These are phyloP conservation scores for Cladosporium sphaerospermum DNA, from an alignment of 2,329 filamentous ascomycete genomes.

Conservation along the genomic window DNA sequence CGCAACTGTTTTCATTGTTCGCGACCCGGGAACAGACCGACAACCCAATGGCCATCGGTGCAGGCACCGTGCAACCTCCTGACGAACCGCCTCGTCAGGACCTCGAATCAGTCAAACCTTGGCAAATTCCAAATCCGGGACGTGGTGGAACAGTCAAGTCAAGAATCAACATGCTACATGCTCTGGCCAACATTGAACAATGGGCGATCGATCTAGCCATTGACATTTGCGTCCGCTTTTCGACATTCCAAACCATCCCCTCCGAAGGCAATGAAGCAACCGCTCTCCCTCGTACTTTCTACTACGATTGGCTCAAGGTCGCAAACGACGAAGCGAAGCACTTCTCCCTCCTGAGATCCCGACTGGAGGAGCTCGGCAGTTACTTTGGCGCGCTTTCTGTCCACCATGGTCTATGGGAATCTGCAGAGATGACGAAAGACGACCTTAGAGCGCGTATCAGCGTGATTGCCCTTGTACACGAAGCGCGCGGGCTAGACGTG, in stretches of 20 bases:
- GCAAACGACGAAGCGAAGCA: constrained; percentile 16
- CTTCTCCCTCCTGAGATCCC: constrained; percentile 12
- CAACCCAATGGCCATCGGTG: constrained; percentile 14
- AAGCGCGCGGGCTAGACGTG: constrained; percentile 14
- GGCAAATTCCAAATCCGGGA: constrained; percentile 11
- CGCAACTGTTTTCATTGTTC: constrained; percentile 13
- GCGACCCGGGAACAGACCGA: constrained; percentile 11
- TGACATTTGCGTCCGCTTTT: constrained; percentile 15
- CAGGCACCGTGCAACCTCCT: constrained; percentile 9
- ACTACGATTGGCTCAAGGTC: constrained; percentile 16
- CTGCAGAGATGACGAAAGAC: constrained; percentile 11
- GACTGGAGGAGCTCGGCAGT: constrained; percentile 12
- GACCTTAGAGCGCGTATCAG: constrained; percentile 14
- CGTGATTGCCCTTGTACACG: constrained; percentile 15
- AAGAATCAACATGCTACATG: constrained; percentile 13
- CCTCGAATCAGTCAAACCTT: constrained; percentile 9
- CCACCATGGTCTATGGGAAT: constrained; percentile 15
- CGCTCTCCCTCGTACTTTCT: constrained; percentile 13
- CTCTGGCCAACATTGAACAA: constrained; percentile 15
- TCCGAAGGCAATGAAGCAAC: neutral
- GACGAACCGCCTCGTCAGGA: constrained; percentile 11
- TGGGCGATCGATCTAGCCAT: constrained; percentile 16
- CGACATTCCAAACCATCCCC: constrained; percentile 9
- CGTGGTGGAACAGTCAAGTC: constrained; percentile 13
- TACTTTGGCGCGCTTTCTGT: constrained; percentile 14